These are phyloP conservation scores for Pichia sp. DNA, from an alignment of 1,139 yeast genomes.

Conservation along the genomic window DNA sequence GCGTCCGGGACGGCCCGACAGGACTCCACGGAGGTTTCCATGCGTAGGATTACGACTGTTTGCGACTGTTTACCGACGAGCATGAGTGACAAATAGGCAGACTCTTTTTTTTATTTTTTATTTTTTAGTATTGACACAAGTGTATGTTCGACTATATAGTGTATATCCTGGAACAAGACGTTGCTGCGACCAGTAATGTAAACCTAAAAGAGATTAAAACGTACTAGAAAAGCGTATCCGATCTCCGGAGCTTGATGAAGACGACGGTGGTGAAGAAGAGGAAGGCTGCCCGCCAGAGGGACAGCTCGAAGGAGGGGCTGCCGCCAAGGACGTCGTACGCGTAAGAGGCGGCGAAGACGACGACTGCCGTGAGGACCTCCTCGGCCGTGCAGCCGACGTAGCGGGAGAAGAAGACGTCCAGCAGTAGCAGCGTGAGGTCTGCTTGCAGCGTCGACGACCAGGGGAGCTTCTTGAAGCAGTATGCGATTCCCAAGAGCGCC, in stretches of 20 bases:
- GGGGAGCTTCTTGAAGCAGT: slow-evolving; percentile 74
- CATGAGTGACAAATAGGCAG: neutral
- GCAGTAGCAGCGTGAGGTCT: slow-evolving; percentile 65
- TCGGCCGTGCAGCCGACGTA: neutral
- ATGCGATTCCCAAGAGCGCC: slow-evolving; percentile 78
- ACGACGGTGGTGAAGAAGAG: slow-evolving; percentile 2
- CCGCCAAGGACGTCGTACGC: neutral
- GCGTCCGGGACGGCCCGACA: too few species aligned
- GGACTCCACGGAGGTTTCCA: too few species aligned
- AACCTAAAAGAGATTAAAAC: neutral
- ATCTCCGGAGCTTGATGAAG: slow-evolving; percentile 8
- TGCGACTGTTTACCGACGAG: neutral
- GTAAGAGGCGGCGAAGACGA: neutral
- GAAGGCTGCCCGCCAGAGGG: slow-evolving; percentile 8
- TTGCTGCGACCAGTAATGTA: neutral
- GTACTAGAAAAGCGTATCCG: slow-evolving; percentile 3
- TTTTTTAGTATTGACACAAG: neutral
- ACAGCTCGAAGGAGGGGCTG: neutral
- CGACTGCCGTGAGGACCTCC: slow-evolving; percentile 35
- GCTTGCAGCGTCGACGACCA: slow-evolving; percentile 79
- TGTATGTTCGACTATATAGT: neutral
- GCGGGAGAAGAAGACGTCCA: slow-evolving; percentile 75
- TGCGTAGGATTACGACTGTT: neutral
- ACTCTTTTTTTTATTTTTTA: neutral
- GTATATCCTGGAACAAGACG: neutral